Evolutionary conservation across 345 rosid genomes (phyloP).

Genomic region (Ceriops tagal): DNA sequence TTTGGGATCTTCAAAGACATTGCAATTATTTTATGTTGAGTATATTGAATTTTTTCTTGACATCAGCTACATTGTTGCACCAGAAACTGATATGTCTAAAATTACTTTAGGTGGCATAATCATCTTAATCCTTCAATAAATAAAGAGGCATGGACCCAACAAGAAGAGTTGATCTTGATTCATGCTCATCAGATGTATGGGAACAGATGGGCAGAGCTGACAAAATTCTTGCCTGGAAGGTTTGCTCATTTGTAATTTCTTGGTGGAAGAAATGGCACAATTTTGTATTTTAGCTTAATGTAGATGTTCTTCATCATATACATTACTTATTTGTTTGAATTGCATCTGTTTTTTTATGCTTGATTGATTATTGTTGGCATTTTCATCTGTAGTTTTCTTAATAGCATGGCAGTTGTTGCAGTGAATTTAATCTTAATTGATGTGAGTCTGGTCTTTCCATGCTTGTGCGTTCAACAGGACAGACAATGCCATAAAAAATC

Average conservation of each 20-base stretch:
- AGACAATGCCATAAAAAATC: constrained; percentile 96
- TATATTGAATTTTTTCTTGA: background rate
- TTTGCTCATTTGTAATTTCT: constrained; percentile 23
- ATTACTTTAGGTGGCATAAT: constrained; percentile 88
- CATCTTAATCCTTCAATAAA: constrained; percentile 96
- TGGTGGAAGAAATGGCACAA: constrained; percentile 1
- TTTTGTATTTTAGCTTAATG: background rate
- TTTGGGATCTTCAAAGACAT: background rate
- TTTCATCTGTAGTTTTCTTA: background rate
- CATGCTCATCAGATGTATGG: constrained; percentile 97
- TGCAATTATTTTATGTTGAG: background rate
- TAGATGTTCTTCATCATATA: background rate
- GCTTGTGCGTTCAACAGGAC: constrained; percentile 63
- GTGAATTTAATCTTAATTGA: constrained; percentile 2
- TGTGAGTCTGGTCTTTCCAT: constrained; percentile 12
- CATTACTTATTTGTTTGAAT: background rate
- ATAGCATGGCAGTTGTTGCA: background rate
- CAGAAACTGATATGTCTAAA: constrained; percentile 11
- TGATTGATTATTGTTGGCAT: background rate
- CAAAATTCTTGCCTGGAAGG: constrained; percentile 99
- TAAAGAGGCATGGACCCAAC: constrained; percentile 99
- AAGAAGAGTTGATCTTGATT: constrained; percentile 90
- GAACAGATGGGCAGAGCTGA: constrained; percentile 97
- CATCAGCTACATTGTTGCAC: constrained; percentile 1
- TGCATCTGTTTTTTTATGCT: background rate